A percentile compares a stretch with the other conserved stretches of the same genome.
Evolutionary conservation across 441 rosid species (phyloP).

Genomic region (Flueggea neowawraea): DNA sequence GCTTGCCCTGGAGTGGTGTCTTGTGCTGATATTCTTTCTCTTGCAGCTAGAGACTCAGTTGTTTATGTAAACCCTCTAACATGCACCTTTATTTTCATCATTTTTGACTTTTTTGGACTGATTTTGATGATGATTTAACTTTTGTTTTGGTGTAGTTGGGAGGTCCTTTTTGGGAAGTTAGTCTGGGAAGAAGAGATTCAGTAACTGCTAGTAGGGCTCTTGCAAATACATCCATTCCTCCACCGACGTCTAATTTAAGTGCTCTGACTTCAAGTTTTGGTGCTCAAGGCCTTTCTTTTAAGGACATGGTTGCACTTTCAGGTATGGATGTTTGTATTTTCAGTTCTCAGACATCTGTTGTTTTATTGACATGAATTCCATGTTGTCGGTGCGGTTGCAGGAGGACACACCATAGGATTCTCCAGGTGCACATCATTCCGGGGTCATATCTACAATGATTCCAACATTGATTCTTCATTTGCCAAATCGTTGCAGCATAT

Average conservation of each 20-base stretch:
- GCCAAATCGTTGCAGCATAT: constrained; percentile 29
- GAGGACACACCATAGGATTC: constrained; percentile 62
- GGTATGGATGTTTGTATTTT: constrained; percentile 22
- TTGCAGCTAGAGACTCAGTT: constrained; percentile 37
- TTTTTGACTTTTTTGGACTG: too few species aligned
- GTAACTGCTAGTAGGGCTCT: constrained; percentile 29
- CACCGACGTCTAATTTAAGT: constrained; percentile 28
- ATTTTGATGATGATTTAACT: not conserved
- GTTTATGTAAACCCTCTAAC: constrained; percentile 19
- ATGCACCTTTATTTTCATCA: not conserved
- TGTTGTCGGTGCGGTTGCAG: constrained; percentile 18
- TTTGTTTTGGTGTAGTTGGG: constrained; percentile 37
- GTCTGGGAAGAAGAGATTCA: constrained; percentile 56
- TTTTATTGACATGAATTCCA: not conserved
- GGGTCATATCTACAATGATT: constrained; percentile 38
- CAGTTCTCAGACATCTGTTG: not conserved
- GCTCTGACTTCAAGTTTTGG: constrained; percentile 30
- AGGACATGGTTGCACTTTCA: constrained; percentile 51
- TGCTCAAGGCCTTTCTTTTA: constrained; percentile 40
- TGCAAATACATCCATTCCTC: constrained; percentile 32
- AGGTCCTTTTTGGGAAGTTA: constrained; percentile 51
- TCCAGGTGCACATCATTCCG: constrained; percentile 38
- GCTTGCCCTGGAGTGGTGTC: constrained; percentile 45
- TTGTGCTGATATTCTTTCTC: constrained; percentile 47
- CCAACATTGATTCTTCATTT: constrained; percentile 34